phyloP scores from a whole-genome alignment of 1,284 basidiomycete genomes.

The Sanghuangporus weigelae region DNA sequence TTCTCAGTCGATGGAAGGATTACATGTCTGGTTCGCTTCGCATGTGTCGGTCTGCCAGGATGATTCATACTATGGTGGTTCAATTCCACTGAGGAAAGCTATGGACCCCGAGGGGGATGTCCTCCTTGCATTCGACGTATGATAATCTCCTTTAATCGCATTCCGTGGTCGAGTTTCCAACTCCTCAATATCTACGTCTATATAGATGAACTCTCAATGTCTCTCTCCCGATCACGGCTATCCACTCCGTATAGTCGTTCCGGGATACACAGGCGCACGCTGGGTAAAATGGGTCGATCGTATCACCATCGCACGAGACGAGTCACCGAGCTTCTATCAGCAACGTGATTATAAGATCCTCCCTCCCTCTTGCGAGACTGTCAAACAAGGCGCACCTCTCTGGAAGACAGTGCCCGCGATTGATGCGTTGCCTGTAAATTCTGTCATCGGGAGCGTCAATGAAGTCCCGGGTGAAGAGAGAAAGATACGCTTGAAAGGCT shows the following conservation, averaged over 20 bases:
- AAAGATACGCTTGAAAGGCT: constrained; percentile 46
- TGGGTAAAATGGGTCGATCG: constrained; percentile 78
- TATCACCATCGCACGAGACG: constrained; percentile 45
- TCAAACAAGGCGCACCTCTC: constrained; percentile 35
- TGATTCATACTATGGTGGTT: constrained; percentile 55
- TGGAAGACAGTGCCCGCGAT: constrained; percentile 51
- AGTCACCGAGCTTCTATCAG: constrained; percentile 64
- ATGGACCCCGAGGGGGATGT: constrained; percentile 44
- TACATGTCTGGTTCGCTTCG: constrained; percentile 60
- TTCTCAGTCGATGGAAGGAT: constrained; percentile 21
- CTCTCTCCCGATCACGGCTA: constrained; percentile 62
- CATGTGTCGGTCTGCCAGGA: constrained; percentile 56
- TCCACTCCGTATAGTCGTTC: constrained; percentile 64
- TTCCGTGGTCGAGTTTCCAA: neutral
- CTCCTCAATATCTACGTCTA: neutral
- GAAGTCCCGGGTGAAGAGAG: constrained; percentile 21
- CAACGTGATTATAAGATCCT: constrained; percentile 63
- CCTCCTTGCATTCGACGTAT: constrained; percentile 58
- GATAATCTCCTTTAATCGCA: constrained; percentile 10
- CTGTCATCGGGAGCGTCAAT: constrained; percentile 44
- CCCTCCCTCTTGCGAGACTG: constrained; percentile 40
- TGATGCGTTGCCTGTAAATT: constrained; percentile 58
- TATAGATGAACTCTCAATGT: constrained; percentile 60
- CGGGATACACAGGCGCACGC: constrained; percentile 66
- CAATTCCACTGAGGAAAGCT: constrained; percentile 48